Evolutionary conservation across 208 protist species (phyloP), one percentile per base, ranked within the genome.

Genomic region (Strigomonas oncopelti): DNA sequence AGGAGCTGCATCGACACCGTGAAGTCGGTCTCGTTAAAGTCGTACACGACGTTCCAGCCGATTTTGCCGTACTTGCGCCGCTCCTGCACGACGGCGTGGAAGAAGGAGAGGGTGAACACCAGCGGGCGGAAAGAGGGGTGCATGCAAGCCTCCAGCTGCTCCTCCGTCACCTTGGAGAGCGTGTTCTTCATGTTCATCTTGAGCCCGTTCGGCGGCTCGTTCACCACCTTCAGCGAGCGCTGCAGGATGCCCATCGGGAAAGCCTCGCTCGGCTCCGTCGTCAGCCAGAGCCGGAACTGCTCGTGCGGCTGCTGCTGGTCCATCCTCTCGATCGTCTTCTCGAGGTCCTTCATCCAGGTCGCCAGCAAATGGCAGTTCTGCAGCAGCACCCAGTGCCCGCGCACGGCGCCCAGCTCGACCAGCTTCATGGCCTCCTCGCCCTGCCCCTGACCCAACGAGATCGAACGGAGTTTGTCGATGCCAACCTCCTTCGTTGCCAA

Each of bases 1-100:
- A 99, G 68, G 20, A 99, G 81, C 38, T 84, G 83, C 79, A 99
- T 91, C n/a, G 97, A 99, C 14, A 99, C 93, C 24, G 84, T 87
- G 80, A 99, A 99, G 79, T 99, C 98, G 14, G 96, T 98, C 76
- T 99, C 97, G 87, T 99, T 99, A 86, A 99, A 99, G 81, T 99
- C 98, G 77, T 99, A 99, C 5, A 91, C 61, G 54, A 99, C 96
- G 79, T 99, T 99, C 98, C 98, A 99, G 25, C 98, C 98, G 69
- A 98, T 94, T 84, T 98, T 98, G 68, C 97, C 97, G 81, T 98
- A 99, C 85, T 98, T 98, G 52, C 96, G 87, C 32, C 97, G 88
- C 83, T 99, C 98, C 82, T 99, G 98, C 57, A 99, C 95, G 14
- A 99, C 98, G 0, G 98, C 98, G 80, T 99, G 98, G 84, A 99